These are phyloP conservation scores for Rasamsonia emersonii DNA, from an alignment of 2,329 filamentous ascomycete genomes.

Conservation along the genomic window DNA sequence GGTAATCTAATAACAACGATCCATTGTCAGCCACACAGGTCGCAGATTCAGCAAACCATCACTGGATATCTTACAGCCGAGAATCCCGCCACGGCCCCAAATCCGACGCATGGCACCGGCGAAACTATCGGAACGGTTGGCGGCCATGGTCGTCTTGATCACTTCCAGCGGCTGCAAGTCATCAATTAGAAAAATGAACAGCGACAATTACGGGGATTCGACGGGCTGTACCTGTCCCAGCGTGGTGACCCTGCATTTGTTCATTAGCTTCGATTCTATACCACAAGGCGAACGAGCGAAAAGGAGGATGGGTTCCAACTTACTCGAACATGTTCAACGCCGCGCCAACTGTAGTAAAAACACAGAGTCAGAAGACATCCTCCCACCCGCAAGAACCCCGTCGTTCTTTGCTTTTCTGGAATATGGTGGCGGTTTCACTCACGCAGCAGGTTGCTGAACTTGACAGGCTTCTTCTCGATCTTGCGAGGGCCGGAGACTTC, in stretches of 20 bases:
- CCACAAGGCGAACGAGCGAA: conserved; percentile 5
- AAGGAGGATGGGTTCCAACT: conserved; percentile 20
- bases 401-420: too few relatives aligned
- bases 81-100: conserved; percentile 85
- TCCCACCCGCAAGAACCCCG: not conserved
- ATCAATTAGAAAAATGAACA: too few relatives aligned
- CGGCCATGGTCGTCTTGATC: conserved; percentile 99
- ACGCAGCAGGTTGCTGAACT: conserved; percentile 96
- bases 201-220: conserved; percentile 4
- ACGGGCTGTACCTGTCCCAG: conserved; percentile 50
- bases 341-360: conserved; percentile 57
- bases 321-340: conserved; percentile 93
- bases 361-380: too few relatives aligned
- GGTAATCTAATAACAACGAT: conserved; percentile 63
- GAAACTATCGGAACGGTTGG: conserved; percentile 86
- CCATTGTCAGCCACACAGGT: conserved; percentile 4
- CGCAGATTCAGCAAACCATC: conserved; percentile 6
- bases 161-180: conserved; percentile 83
- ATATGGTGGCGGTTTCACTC: too few relatives aligned
- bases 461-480: conserved; percentile 98
- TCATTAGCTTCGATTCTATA: conserved; percentile 5
- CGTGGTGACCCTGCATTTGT: conserved; percentile 49
- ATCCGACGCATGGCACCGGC: conserved; percentile 70
- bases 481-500: conserved; percentile 42
- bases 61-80: conserved; percentile 73